These are phyloP conservation scores for Prunus dulcis DNA, from an alignment of 306 rosid genomes.

Conservation along the genomic window DNA sequence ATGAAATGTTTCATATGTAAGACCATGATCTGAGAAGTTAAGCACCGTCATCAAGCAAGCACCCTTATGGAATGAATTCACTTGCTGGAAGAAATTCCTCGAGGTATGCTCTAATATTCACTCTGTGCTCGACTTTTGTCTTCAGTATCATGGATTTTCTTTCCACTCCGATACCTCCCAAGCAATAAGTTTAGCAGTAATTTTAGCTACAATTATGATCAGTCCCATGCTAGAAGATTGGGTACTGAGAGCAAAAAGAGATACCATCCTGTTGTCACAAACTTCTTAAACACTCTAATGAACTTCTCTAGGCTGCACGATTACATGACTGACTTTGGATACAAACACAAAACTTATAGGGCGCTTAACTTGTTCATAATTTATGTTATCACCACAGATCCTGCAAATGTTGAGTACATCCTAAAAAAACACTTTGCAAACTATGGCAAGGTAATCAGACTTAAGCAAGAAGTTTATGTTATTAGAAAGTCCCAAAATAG, in stretches of 20 bases:
- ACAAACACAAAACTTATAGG: slow-evolving; percentile 13
- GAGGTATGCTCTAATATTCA: too few relatives aligned
- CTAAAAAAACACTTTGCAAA: slow-evolving; percentile 24
- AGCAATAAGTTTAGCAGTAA: too few relatives aligned
- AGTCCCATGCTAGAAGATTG: too few relatives aligned
- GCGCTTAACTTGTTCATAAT: slow-evolving; percentile 4
- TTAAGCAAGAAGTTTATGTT: too few relatives aligned
- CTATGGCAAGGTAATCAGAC: slow-evolving; percentile 26
- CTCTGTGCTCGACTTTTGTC: too few relatives aligned
- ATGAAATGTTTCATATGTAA: too few relatives aligned
- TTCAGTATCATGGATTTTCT: background rate
- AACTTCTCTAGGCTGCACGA: slow-evolving; percentile 8
- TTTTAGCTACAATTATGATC: too few relatives aligned
- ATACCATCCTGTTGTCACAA: slow-evolving; percentile 20
- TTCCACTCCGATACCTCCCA: background rate
- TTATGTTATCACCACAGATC: slow-evolving; percentile 22
- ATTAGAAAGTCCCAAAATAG: too few relatives aligned
- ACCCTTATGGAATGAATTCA: too few relatives aligned
- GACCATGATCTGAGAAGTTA: too few relatives aligned
- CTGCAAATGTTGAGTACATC: slow-evolving; percentile 27
- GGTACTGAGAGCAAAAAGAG: background rate
- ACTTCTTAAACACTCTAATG: background rate
- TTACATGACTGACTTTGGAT: background rate
- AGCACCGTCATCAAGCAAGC: too few relatives aligned
- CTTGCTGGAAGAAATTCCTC: too few relatives aligned